Percentiles rank a stretch among this genome's conserved stretches.
Evolutionary conservation across 345 rosid genomes (phyloP).

Genomic region (Conringia planisiliqua): DNA sequence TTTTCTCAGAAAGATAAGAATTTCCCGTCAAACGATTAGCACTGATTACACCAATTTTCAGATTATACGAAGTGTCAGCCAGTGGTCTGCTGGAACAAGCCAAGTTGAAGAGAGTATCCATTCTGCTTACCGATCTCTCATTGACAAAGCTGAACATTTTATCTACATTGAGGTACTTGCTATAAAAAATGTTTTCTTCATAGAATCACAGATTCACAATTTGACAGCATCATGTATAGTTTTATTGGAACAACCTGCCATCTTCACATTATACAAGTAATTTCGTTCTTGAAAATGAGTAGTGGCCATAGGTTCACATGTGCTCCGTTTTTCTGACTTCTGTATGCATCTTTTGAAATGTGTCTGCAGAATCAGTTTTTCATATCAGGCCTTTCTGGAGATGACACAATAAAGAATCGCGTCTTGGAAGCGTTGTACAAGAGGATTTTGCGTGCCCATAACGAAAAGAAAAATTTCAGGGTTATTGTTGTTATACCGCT

Average conservation of each 20-base stretch:
- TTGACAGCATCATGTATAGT: not conserved
- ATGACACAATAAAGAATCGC: slow-evolving; percentile 78
- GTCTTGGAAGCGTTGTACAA: slow-evolving; percentile 82
- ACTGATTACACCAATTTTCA: slow-evolving; percentile 39
- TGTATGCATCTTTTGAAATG: slow-evolving; percentile 38
- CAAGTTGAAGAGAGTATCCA: slow-evolving; percentile 96
- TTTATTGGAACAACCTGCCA: not conserved
- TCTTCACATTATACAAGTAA: not conserved
- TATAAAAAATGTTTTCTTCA: not conserved
- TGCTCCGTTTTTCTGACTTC: slow-evolving; percentile 37
- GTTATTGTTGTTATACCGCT: slow-evolving; percentile 91
- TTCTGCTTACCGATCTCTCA: slow-evolving; percentile 88
- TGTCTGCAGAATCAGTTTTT: slow-evolving; percentile 96
- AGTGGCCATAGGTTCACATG: slow-evolving; percentile 15
- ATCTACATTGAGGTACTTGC: slow-evolving; percentile 84
- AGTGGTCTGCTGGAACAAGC: slow-evolving; percentile 99
- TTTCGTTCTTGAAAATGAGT: slow-evolving; percentile 9
- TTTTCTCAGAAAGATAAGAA: not conserved
- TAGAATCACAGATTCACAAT: not conserved
- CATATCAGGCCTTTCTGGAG: slow-evolving; percentile 97
- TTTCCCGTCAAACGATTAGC: slow-evolving; percentile 11
- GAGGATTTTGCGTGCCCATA: slow-evolving; percentile 79
- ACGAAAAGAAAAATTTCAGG: slow-evolving; percentile 81
- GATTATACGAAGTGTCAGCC: slow-evolving; percentile 98
- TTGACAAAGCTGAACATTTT: slow-evolving; percentile 92